Evolutionary conservation across 805 yeast genomes (phyloP).

Genomic region (Saturnispora besseyi): DNA sequence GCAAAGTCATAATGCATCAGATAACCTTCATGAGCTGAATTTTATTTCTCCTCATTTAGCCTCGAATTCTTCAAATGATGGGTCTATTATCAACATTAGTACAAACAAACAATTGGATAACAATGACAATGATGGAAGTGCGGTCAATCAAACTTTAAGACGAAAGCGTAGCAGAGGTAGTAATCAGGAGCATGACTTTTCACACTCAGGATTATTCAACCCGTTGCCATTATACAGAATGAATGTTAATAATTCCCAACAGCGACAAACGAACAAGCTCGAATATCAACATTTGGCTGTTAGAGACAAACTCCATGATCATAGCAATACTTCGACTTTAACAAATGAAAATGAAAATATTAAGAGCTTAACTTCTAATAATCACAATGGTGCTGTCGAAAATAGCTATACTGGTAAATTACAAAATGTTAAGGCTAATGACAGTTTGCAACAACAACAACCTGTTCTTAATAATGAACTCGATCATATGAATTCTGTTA

Average conservation of each 20-base stretch:
- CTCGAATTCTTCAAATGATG: not conserved
- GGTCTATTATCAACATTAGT: no score
- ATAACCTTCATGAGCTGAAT: not conserved
- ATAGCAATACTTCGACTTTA: no score
- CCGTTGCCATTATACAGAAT: not conserved
- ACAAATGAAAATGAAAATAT: not conserved
- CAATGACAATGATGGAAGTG: not conserved
- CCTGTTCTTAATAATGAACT: not conserved
- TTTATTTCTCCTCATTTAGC: not conserved
- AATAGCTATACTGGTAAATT: not conserved
- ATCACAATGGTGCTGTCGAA: not conserved
- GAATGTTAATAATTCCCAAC: not conserved
- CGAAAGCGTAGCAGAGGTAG: not conserved
- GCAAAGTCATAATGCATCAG: not conserved
- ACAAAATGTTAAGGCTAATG: not conserved
- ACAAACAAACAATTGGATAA: no score
- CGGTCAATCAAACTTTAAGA: not conserved
- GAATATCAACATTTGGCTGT: no score
- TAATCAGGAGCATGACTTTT: slow-evolving; percentile 2
- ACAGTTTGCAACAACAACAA: slow-evolving; percentile 5
- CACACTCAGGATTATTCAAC: not conserved
- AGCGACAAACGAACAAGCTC: not conserved
- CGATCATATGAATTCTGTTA: slow-evolving; percentile 7
- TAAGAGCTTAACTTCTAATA: not conserved
- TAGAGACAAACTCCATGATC: not conserved